Evolutionary conservation across 352 stramenopile species (phyloP).

Genomic region (Phytophthora macrochlamydospora): DNA sequence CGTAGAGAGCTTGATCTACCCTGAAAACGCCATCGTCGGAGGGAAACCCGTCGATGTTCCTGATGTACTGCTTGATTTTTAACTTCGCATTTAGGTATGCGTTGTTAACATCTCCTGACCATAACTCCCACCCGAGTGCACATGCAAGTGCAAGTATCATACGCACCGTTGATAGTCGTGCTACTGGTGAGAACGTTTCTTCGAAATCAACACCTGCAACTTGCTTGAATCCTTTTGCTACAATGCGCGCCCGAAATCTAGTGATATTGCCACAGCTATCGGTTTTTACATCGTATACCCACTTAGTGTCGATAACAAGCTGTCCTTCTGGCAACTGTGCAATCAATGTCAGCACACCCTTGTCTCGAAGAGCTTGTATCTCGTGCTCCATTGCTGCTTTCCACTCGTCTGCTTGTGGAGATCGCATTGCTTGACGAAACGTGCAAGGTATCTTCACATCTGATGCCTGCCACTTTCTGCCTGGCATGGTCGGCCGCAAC

Average conservation of each 20-base stretch:
- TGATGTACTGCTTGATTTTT: conserved; percentile 8
- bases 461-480: conserved; percentile 1
- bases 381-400: not conserved
- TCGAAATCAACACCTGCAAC: not conserved
- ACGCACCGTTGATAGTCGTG: not conserved
- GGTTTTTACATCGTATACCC: conserved; percentile 4
- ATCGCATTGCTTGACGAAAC: not conserved
- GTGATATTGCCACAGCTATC: conserved; percentile 1
- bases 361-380: not conserved
- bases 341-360: conserved; percentile 1
- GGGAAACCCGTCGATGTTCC: not conserved
- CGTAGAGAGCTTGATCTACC: conserved; percentile 8
- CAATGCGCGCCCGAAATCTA: not conserved
- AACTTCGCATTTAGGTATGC: conserved; percentile 13
- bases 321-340: not conserved
- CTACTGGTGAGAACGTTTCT: not conserved
- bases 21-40: conserved; percentile 4
- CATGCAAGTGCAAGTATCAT: not conserved
- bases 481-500: not conserved
- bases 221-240: not conserved
- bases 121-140: not conserved
- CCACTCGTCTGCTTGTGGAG: not conserved
- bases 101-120: conserved; percentile 14
- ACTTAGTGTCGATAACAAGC: conserved; percentile 5
- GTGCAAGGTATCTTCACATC: not conserved